A percentile compares a stretch with the other conserved stretches of the same genome.
phyloP scores from a whole-genome alignment of 345 rosid genomes.

The Luvunga scandens region DNA sequence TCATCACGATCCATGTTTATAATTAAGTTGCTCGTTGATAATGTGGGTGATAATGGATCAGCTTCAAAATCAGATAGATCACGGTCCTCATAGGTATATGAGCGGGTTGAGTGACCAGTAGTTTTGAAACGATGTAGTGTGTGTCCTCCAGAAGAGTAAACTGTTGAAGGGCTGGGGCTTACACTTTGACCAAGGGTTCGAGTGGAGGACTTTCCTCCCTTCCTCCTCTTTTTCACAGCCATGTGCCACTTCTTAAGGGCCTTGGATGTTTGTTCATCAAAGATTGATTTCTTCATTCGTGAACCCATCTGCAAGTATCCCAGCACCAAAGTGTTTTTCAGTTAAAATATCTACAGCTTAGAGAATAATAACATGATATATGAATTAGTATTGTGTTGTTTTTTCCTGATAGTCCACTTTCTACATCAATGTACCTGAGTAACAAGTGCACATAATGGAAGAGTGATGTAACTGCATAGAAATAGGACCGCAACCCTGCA shows the following conservation, averaged over 20 bases:
- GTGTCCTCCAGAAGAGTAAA: conserved; percentile 29
- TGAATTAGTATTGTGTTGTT: not conserved
- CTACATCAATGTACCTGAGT: conserved; percentile 62
- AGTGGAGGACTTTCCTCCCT: conserved; percentile 50
- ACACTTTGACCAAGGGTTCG: conserved; percentile 47
- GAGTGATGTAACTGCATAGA: conserved; percentile 89
- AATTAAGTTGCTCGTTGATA: conserved; percentile 32
- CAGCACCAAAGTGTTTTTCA: not conserved
- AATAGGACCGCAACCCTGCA: conserved; percentile 59
- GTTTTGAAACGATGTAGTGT: conserved; percentile 69
- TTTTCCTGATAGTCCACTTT: not conserved
- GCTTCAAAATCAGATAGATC: conserved; percentile 64
- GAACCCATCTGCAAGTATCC: conserved; percentile 75
- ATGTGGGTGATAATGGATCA: conserved; percentile 48
- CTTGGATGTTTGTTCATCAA: conserved; percentile 88
- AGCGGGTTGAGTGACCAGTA: conserved; percentile 66
- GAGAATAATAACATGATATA: not conserved
- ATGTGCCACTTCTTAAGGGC: conserved; percentile 92
- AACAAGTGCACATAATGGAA: conserved; percentile 87
- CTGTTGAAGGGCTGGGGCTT: conserved; percentile 39
- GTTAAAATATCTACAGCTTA: not conserved
- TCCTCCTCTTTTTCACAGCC: conserved; percentile 60
- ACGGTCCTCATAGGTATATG: conserved; percentile 38
- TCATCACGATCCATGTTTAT: conserved; percentile 31
- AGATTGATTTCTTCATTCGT: conserved; percentile 78